phyloP scores from a whole-genome alignment of 108 stramenopile species.

The Discostella stelligeroides region DNA sequence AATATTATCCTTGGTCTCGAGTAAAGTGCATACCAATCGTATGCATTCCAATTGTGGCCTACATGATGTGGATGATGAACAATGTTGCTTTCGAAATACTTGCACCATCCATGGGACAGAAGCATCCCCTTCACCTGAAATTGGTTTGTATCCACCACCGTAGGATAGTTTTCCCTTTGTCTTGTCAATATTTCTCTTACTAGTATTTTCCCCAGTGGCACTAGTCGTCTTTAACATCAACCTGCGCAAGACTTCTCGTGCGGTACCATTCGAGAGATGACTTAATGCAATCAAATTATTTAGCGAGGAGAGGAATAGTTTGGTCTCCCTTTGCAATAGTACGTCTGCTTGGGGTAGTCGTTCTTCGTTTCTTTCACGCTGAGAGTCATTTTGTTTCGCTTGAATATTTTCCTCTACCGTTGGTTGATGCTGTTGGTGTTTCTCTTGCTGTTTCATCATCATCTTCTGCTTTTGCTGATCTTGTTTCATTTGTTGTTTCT shows the following conservation, averaged over 20 bases:
- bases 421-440: too few relatives aligned
- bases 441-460: constrained; percentile 13
- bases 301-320: constrained; percentile 22
- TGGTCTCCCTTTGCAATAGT: constrained; percentile 14
- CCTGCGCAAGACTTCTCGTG: constrained; percentile 60
- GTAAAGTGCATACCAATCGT: constrained; percentile 36
- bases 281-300: constrained; percentile 33
- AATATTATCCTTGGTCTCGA: constrained; percentile 37
- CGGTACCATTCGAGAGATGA: constrained; percentile 40
- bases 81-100: constrained; percentile 18
- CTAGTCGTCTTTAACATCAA: constrained; percentile 2
- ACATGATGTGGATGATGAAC: not conserved
- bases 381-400: not conserved
- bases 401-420: too few relatives aligned
- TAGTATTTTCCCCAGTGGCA: not conserved
- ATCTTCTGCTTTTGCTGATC: too few relatives aligned
- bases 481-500: constrained; percentile 16
- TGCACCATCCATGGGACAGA: constrained; percentile 35
- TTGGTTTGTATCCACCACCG: constrained; percentile 1
- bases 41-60: constrained; percentile 28
- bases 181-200: not conserved
- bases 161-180: too few relatives aligned
- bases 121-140: not conserved
- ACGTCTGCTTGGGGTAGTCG: constrained; percentile 10
- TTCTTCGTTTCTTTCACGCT: not conserved